Evolutionary conservation across 164 flowering plant genomes (phyloP), one percentile per base, ranked within the genome.

Genomic region (Magnolia officinalis): DNA sequence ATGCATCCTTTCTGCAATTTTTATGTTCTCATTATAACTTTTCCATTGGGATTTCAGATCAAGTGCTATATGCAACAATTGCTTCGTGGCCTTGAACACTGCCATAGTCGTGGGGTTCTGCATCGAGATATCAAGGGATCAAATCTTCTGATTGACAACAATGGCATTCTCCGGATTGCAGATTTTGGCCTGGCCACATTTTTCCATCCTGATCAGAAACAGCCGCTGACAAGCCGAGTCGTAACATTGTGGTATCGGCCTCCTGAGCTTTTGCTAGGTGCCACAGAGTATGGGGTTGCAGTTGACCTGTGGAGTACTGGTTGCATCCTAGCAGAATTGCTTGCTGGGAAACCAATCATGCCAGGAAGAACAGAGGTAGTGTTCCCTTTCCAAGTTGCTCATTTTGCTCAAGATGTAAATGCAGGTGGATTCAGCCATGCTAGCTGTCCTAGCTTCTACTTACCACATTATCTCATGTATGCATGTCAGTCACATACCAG

Each of bases 351-450:
- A 82, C 98, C 98, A 74, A 90, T 92, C 26, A 91, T 94, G 97
- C 95, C 97, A 7, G 98, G 97, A 86, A 89, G 98, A 84, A 94
- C 98, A 61, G 98, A 94, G 97, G 98, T 94, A 83, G 66, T 26
- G 31, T 50, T 59, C 37, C 51, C 37, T 4, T 50, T 29, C 21
- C 16, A 61, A 29, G 45, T 18, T 2, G 29, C 50, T 67, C 24
- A 9, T 67, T 67, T 67, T 64, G 29, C 24, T 55, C 18, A 16
- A 55, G 18, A 55, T 55, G 18, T 55, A 55, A 3, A 55, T 55
- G 61, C 18, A 55, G 61, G 61, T 55, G 61, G 61, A 55, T 55
- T 37, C 61, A 55, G 13, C 18, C 61, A 55, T 55, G 18, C 16
- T 55, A 11, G 18, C 18, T 55, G 18, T 55, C 16, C 13, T 11